Evolutionary conservation across 371 early-diverging fungal genomes (phyloP), one percentile per base, ranked within the genome.

Genomic region (Lichtheimia ornata): DNA sequence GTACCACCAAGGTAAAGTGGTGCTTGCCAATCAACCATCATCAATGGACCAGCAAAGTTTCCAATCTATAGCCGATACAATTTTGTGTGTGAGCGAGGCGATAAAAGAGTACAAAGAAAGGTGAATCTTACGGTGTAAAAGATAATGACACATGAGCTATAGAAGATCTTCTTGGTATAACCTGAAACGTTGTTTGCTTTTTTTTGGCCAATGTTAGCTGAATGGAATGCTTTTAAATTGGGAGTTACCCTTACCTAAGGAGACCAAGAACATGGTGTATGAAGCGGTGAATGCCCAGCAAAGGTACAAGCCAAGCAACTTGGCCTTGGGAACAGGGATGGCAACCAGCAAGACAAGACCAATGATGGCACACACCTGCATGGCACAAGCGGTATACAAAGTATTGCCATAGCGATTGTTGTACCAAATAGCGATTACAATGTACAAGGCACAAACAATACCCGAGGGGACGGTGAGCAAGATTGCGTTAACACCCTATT

Each of bases 391-490:
- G 9, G 63, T n/a, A 49, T 71, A 67, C 17, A 76, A 59, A 41
- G 72, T 73, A 17, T 75, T 61, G 54, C 74, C 74, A 42, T 70
- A 73, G 7, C 61, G 63, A 25, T 69, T 69, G 44, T 73, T 75
- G 30, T 59, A 59, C 69, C 70, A 76, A 24, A 73, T 61, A n/a
- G 67, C 76, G 49, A 66, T 30, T 47, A 62, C 59, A 52, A 79
- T 73, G 22, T 59, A 68, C 14, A 79, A 54, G 56, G 65, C 66
- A 50, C 66, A 66, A 28, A 58, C 61, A 6, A 67, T 66, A 57
- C 76, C 76, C 6, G 69, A 70, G 17, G 79, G 79, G 28, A 79
- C 65, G 13, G 65, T 64, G 20, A 79, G 61, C 35, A 79, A 67
- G 53, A 79, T 68, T 13, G 79, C 67, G 44, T 76, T 65, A 11